Percentiles rank a stretch among this genome's conserved stretches.
Evolutionary conservation across 345 rosid genomes (phyloP).

Genomic region (Mercurialis annua): DNA sequence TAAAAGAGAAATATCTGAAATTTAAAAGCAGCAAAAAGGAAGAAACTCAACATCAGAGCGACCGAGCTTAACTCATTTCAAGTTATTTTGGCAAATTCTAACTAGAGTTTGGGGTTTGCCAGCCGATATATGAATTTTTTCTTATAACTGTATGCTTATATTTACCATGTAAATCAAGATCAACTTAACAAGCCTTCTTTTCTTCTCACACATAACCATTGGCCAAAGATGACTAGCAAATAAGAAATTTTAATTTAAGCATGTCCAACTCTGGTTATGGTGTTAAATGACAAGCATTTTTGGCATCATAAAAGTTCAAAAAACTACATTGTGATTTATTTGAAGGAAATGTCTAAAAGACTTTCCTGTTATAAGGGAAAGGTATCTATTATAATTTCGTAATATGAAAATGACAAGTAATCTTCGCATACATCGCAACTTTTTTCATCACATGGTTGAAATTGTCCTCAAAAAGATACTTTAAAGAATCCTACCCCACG

Average conservation of each 20-base stretch:
- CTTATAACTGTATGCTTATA: neutral
- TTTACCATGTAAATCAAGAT: neutral
- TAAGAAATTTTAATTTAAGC: neutral
- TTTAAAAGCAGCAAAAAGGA: neutral
- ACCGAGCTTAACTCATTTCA: neutral
- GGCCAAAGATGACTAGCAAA: neutral
- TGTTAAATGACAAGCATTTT: neutral
- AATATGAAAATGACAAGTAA: neutral
- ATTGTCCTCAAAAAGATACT: neutral
- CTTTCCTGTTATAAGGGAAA: too few species aligned
- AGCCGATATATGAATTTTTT: neutral
- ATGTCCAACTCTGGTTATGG: neutral
- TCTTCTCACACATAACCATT: neutral
- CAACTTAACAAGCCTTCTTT: neutral
- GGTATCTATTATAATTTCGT: neutral
- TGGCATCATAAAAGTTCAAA: neutral
- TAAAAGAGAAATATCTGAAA: neutral
- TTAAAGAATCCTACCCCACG: conserved; percentile 64
- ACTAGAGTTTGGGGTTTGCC: neutral
- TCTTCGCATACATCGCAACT: neutral
- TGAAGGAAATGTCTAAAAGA: too few species aligned
- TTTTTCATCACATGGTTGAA: neutral
- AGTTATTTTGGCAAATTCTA: neutral
- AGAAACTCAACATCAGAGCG: neutral
- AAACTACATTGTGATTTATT: too few species aligned